These are phyloP conservation scores for Toxicodendron radicans DNA, from an alignment of 345 rosid genomes.

Conservation along the genomic window DNA sequence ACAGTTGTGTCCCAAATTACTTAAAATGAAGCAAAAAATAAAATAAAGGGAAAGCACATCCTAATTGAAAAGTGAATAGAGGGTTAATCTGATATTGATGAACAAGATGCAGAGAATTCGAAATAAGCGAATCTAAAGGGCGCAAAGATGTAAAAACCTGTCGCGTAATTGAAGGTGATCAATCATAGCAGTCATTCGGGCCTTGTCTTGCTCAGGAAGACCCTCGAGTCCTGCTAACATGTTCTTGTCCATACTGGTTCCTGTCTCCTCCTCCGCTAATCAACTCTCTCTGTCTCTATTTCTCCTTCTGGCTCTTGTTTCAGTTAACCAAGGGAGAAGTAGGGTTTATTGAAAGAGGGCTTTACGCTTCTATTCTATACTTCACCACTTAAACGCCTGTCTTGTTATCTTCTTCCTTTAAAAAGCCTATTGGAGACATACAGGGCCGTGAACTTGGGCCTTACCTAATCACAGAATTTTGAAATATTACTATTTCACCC, in stretches of 20 bases:
- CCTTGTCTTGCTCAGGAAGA: slow-evolving; percentile 73
- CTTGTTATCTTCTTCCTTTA: neutral
- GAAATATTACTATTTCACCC: too few species aligned
- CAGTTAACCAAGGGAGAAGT: too few species aligned
- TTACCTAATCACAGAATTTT: too few species aligned
- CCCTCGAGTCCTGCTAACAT: slow-evolving; percentile 84
- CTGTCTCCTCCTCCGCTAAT: neutral
- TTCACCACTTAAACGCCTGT: neutral
- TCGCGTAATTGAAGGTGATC: slow-evolving; percentile 90
- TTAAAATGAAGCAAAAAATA: neutral
- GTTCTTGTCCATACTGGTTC: slow-evolving; percentile 64
- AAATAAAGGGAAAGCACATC: neutral
- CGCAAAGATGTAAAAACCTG: slow-evolving; percentile 40
- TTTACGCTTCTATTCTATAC: neutral
- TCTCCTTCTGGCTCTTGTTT: neutral
- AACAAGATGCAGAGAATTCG: neutral
- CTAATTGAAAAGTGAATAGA: neutral
- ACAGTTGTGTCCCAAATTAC: too few species aligned
- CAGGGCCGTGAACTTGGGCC: too few species aligned
- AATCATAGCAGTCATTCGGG: slow-evolving; percentile 74
- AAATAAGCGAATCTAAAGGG: neutral
- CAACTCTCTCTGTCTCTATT: neutral
- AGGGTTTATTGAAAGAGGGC: slow-evolving; percentile 11
- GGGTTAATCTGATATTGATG: neutral
- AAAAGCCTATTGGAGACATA: too few species aligned